Evolutionary conservation across 2,329 filamentous ascomycete genomes (phyloP).

Genomic region (Cytospora mali): DNA sequence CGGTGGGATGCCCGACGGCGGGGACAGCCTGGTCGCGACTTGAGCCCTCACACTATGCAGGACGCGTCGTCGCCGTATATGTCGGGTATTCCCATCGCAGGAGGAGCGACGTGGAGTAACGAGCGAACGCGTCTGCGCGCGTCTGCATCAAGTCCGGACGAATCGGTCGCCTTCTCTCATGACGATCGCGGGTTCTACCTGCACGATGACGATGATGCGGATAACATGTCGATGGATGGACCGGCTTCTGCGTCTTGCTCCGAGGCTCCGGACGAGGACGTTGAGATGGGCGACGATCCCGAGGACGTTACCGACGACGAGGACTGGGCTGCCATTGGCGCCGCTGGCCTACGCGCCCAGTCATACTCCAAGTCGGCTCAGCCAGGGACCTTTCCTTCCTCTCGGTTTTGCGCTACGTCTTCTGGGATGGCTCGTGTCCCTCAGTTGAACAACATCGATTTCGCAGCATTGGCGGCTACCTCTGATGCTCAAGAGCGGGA

Average conservation of each 20-base stretch:
- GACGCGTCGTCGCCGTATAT: constrained; percentile 47
- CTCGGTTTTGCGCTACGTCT: constrained; percentile 50
- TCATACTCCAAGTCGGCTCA: constrained; percentile 64
- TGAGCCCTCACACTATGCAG: constrained; percentile 43
- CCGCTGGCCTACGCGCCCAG: constrained; percentile 75
- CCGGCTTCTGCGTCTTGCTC: constrained; percentile 74
- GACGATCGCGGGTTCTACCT: constrained; percentile 68
- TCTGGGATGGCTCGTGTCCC: constrained; percentile 58
- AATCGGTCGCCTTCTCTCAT: constrained; percentile 76
- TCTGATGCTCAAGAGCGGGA: constrained; percentile 76
- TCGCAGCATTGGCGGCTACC: constrained; percentile 53
- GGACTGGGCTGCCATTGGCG: constrained; percentile 90
- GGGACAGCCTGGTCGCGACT: constrained; percentile 58
- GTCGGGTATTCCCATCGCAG: constrained; percentile 60
- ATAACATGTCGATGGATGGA: constrained; percentile 88
- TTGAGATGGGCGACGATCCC: constrained; percentile 71
- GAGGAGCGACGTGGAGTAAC: constrained; percentile 45
- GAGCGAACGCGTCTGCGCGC: constrained; percentile 53
- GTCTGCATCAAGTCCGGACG: constrained; percentile 64
- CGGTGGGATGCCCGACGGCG: constrained; percentile 85
- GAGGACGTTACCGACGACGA: constrained; percentile 92
- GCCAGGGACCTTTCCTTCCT: constrained; percentile 52
- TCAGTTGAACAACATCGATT: constrained; percentile 54
- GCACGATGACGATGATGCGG: constrained; percentile 76
- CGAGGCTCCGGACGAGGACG: constrained; percentile 69